Conservation (phyloP, 805 yeast genomes). For the Torulaspora franciscae region DNA sequence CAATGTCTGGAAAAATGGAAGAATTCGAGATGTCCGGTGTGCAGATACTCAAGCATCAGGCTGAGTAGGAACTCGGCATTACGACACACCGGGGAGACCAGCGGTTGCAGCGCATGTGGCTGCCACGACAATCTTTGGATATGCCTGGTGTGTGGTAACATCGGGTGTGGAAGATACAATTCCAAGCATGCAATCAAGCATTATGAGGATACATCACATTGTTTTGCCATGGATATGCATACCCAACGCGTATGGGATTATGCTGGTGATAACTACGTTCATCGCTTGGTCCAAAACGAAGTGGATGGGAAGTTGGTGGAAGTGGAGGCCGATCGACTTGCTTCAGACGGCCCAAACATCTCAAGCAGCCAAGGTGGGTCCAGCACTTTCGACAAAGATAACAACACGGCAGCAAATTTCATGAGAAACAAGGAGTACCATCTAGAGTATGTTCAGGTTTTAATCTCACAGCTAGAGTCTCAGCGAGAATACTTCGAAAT, state of each 20-base stretch:
- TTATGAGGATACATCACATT: conserved; percentile 70
- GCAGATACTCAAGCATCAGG: conserved; percentile 62
- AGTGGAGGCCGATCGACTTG: conserved; percentile 40
- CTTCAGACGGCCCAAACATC: neutral
- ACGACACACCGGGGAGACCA: conserved; percentile 27
- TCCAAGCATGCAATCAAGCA: conserved; percentile 82
- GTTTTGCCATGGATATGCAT: conserved; percentile 82
- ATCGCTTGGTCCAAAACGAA: conserved; percentile 76
- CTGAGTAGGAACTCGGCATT: conserved; percentile 26
- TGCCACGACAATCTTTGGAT: conserved; percentile 70
- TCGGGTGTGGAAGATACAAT: conserved; percentile 90
- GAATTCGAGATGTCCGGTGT: conserved; percentile 87
- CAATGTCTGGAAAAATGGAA: conserved; percentile 83
- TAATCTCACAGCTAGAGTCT: conserved; percentile 76
- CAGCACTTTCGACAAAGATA: conserved; percentile 12
- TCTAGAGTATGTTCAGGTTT: conserved; percentile 72
- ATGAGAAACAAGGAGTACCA: conserved; percentile 54
- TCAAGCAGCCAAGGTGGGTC: neutral
- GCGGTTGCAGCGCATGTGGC: conserved; percentile 53
- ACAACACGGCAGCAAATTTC: conserved; percentile 17
- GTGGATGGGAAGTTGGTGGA: conserved; percentile 88
- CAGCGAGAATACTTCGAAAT: conserved; percentile 79
- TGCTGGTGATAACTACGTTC: conserved; percentile 87
- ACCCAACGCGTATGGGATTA: conserved; percentile 94
- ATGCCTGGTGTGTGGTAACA: conserved; percentile 81